Percentiles rank a stretch among this genome's conserved stretches.
phyloP scores from a whole-genome alignment of 192 early-diverging fungal genomes.

The Polychytrium aggregatum region DNA sequence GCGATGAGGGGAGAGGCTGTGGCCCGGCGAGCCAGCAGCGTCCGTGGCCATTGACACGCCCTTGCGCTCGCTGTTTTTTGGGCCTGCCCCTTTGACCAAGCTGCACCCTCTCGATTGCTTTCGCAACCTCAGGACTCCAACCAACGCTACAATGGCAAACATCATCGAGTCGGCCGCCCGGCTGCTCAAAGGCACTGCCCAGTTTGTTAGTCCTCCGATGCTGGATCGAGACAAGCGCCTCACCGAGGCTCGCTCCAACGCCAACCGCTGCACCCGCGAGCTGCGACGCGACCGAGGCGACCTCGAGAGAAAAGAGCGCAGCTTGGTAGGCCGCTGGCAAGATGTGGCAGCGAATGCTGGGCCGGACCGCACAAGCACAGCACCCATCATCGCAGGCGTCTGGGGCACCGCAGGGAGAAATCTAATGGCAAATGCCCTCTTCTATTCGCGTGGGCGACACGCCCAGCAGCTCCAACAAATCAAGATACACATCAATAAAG shows the following conservation, averaged over 20 bases:
- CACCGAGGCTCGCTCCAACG: constrained; percentile 20
- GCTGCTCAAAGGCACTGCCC: not conserved
- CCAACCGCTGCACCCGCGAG: constrained; percentile 20
- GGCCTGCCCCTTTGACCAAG: too few relatives aligned
- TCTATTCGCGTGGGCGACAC: not conserved
- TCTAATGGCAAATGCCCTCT: not conserved
- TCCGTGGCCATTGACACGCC: too few relatives aligned
- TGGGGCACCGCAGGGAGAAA: not conserved
- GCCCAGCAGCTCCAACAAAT: constrained; percentile 24
- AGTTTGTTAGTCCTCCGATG: constrained; percentile 11
- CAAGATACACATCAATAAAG: constrained; percentile 12
- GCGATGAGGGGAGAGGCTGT: too few relatives aligned
- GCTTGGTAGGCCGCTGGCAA: constrained; percentile 24
- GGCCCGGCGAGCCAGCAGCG: too few relatives aligned
- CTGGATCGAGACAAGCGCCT: constrained; percentile 16
- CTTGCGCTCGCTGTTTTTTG: too few relatives aligned
- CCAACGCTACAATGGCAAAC: too few relatives aligned
- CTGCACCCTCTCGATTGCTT: too few relatives aligned
- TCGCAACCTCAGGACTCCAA: too few relatives aligned
- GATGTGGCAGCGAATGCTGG: not conserved
- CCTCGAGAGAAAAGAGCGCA: constrained; percentile 28
- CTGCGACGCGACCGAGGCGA: constrained; percentile 25
- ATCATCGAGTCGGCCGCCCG: too few relatives aligned
- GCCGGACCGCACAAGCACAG: not conserved
- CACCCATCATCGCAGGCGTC: not conserved